A percentile compares a stretch with the other conserved stretches of the same genome.
These are phyloP conservation scores for Penicillium alfredii DNA, from an alignment of 495 filamentous ascomycete species.

Conservation along the genomic window DNA sequence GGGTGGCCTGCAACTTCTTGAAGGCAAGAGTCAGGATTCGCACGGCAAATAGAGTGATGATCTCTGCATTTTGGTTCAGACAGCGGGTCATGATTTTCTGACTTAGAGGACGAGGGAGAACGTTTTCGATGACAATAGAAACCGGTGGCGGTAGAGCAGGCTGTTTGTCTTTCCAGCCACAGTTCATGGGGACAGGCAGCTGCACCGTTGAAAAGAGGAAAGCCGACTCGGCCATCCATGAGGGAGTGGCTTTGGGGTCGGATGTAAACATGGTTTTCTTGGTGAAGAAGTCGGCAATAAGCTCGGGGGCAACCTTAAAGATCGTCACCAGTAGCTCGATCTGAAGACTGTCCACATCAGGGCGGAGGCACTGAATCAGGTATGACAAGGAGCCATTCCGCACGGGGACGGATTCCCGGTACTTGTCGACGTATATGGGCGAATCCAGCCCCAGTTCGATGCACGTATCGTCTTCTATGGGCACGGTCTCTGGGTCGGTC, in stretches of 20 bases:
- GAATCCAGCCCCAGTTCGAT: constrained; percentile 68
- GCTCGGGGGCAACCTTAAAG: constrained; percentile 73
- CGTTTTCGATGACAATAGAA: constrained; percentile 71
- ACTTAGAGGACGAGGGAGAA: constrained; percentile 76
- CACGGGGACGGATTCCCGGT: constrained; percentile 58
- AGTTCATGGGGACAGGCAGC: constrained; percentile 62
- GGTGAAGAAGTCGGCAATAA: constrained; percentile 78
- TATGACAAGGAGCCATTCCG: constrained; percentile 67
- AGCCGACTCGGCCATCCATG: constrained; percentile 89
- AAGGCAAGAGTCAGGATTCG: constrained; percentile 72
- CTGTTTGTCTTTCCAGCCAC: constrained; percentile 53
- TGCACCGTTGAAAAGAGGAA: constrained; percentile 76
- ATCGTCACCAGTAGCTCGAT: constrained; percentile 73
- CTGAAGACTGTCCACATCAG: constrained; percentile 75
- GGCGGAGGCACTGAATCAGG: constrained; percentile 73
- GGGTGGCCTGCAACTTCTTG: constrained; percentile 61
- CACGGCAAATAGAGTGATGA: constrained; percentile 78
- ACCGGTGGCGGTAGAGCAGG: constrained; percentile 63
- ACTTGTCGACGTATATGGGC: constrained; percentile 59
- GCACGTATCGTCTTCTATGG: constrained; percentile 37
- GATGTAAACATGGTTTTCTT: constrained; percentile 74
- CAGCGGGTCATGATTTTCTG: constrained; percentile 72
- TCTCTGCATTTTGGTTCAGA: constrained; percentile 62
- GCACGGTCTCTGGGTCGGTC: constrained; percentile 47
- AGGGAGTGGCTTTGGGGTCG: constrained; percentile 83